phyloP scores from a whole-genome alignment of 192 early-diverging fungal species.

The Coemansia aciculifera region DNA sequence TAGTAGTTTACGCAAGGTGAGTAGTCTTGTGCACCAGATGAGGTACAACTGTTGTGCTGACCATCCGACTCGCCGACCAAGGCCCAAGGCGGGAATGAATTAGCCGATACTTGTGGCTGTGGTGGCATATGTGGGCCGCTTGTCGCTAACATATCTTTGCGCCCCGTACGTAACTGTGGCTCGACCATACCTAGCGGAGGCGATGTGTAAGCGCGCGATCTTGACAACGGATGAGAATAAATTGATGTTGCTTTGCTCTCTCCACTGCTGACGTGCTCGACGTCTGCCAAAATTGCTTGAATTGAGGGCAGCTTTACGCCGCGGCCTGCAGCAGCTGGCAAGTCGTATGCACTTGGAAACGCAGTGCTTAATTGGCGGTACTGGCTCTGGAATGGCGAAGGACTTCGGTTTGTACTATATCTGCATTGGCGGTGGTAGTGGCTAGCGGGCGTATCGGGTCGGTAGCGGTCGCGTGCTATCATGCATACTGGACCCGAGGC shows the following conservation, averaged over 20 bases:
- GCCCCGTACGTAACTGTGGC: background rate
- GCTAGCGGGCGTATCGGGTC: slow-evolving; percentile 16
- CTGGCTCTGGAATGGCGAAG: slow-evolving; percentile 7
- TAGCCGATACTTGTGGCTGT: background rate
- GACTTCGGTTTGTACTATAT: background rate
- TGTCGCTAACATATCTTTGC: background rate
- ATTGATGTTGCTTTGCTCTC: background rate
- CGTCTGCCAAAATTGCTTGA: slow-evolving; percentile 28
- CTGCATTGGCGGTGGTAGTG: background rate
- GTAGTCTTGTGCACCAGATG: background rate
- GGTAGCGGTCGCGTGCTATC: slow-evolving; percentile 27
- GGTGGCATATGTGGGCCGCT: background rate
- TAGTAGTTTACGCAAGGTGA: slow-evolving; percentile 5
- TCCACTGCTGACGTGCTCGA: background rate
- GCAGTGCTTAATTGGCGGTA: background rate
- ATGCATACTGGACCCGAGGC: background rate
- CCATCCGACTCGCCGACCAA: background rate
- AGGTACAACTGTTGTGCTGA: background rate
- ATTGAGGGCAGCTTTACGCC: slow-evolving; percentile 40
- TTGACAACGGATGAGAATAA: background rate
- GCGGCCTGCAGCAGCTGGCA: background rate
- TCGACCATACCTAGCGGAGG: slow-evolving; percentile 10
- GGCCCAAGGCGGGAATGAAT: background rate
- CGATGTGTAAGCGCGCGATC: slow-evolving; percentile 33
- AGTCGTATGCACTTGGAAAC: background rate